These are phyloP conservation scores for Wickerhamomyces alni DNA, from an alignment of 805 yeast genomes.

Conservation along the genomic window DNA sequence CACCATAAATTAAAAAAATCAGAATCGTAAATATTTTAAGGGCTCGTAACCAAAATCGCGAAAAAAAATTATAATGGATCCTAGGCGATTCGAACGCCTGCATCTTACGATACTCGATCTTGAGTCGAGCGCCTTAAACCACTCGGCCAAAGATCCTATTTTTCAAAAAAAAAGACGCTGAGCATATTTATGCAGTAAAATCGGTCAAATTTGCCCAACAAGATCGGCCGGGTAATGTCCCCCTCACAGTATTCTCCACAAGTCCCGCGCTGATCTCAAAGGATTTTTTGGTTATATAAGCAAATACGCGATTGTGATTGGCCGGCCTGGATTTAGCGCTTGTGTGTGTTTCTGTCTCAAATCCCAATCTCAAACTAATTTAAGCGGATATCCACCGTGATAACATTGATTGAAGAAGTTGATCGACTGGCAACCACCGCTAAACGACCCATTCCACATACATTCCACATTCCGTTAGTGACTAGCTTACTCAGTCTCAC, in stretches of 20 bases:
- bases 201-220: too few relatives aligned
- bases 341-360: too few relatives aligned
- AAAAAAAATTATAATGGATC: not conserved
- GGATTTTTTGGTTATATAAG: not conserved
- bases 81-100: conserved; percentile 2
- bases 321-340: not conserved
- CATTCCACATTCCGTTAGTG: too few relatives aligned
- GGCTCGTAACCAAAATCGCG: too few relatives aligned
- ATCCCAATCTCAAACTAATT: too few relatives aligned
- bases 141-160: conserved; percentile 4
- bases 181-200: too few relatives aligned
- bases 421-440: too few relatives aligned
- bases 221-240: not conserved
- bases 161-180: too few relatives aligned
- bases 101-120: conserved; percentile 1
- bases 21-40: not conserved
- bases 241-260: not conserved
- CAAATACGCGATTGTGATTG: not conserved
- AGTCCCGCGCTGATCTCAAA: not conserved
- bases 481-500: too few relatives aligned
- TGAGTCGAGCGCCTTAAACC: conserved; percentile 3
- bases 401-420: too few relatives aligned
- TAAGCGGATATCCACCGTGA: too few relatives aligned
- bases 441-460: too few relatives aligned
- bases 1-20: not conserved